Evolutionary conservation across 2,329 filamentous ascomycete species (phyloP).

Genomic region (Trichoderma arundinaceum): DNA sequence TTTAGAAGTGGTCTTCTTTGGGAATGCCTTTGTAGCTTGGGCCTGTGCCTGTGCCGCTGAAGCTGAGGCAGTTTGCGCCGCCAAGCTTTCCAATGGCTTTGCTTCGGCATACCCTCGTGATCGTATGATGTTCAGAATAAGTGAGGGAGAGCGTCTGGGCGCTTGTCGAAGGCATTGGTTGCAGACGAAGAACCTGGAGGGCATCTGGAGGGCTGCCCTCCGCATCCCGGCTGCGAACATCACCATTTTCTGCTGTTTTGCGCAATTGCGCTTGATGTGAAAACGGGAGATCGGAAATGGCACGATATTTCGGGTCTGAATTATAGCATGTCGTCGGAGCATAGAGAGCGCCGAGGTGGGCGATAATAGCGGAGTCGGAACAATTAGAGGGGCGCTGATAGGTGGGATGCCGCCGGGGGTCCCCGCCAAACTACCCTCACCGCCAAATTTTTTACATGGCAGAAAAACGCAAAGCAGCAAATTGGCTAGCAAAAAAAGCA

Average conservation of each 20-base stretch:
- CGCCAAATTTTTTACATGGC: slow-evolving; percentile 43
- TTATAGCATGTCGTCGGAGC: slow-evolving; percentile 18
- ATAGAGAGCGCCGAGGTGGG: slow-evolving; percentile 23
- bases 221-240: slow-evolving; percentile 51
- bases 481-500: slow-evolving; percentile 12
- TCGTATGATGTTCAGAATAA: slow-evolving; percentile 49
- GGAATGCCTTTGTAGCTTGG: slow-evolving; percentile 51
- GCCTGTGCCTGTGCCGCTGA: slow-evolving; percentile 31
- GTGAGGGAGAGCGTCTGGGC: slow-evolving; percentile 44
- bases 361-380: slow-evolving; percentile 24
- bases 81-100: slow-evolving; percentile 40
- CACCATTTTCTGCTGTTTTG: slow-evolving; percentile 46
- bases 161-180: slow-evolving; percentile 55
- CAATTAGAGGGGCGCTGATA: slow-evolving; percentile 40
- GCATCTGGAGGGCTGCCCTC: slow-evolving; percentile 48
- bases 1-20: slow-evolving; percentile 73
- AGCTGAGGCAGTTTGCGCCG: slow-evolving; percentile 38
- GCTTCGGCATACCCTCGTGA: slow-evolving; percentile 48
- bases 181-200: slow-evolving; percentile 52
- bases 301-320: slow-evolving; percentile 18
- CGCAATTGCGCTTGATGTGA: slow-evolving; percentile 32
- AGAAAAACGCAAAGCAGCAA: slow-evolving; percentile 37
- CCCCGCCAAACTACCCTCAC: slow-evolving; percentile 42
- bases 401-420: slow-evolving; percentile 37
- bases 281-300: slow-evolving; percentile 3